Percentiles rank a stretch among this genome's conserved stretches.
Evolutionary conservation across 805 yeast genomes (phyloP).

Genomic region (Yueomyces sinensis): DNA sequence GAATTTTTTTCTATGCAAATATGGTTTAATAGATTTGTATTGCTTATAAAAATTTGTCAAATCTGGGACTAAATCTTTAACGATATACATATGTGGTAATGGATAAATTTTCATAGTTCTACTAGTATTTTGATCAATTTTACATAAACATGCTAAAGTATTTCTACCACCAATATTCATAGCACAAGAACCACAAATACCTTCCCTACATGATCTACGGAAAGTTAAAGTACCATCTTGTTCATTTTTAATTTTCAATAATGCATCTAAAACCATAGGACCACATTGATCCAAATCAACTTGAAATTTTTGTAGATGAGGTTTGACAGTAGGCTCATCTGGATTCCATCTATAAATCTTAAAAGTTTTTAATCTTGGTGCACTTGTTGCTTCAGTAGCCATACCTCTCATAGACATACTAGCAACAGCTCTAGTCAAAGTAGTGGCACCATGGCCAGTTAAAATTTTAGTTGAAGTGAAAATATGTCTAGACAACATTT

Average conservation of each 20-base stretch:
- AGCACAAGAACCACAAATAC: slow-evolving; percentile 99
- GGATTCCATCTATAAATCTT: slow-evolving; percentile 98
- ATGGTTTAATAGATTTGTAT: slow-evolving; percentile 96
- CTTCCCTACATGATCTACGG: slow-evolving; percentile 98
- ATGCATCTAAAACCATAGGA: slow-evolving; percentile 95
- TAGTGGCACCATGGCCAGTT: too few relatives aligned
- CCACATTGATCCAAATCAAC: slow-evolving; percentile 87
- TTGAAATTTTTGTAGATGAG: slow-evolving; percentile 69
- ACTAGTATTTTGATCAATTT: slow-evolving; percentile 67
- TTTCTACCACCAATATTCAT: slow-evolving; percentile 98
- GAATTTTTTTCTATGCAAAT: slow-evolving; percentile 60
- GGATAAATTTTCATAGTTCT: slow-evolving; percentile 86
- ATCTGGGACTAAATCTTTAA: slow-evolving; percentile 95
- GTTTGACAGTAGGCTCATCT: slow-evolving; percentile 87
- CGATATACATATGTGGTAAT: slow-evolving; percentile 95
- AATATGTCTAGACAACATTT: too few relatives aligned
- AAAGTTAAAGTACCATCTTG: slow-evolving; percentile 91
- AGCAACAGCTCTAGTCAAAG: too few relatives aligned
- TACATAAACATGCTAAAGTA: slow-evolving; percentile 93
- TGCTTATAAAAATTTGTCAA: slow-evolving; percentile 96
- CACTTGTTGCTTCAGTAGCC: slow-evolving; percentile 31
- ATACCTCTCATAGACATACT: too few relatives aligned
- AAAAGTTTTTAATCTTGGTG: slow-evolving; percentile 64
- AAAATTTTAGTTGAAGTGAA: too few relatives aligned
- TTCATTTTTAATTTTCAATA: slow-evolving; percentile 89